These are phyloP conservation scores for Tuctoria greenei DNA, from an alignment of 176 grass and related monocot species.

Conservation along the genomic window DNA sequence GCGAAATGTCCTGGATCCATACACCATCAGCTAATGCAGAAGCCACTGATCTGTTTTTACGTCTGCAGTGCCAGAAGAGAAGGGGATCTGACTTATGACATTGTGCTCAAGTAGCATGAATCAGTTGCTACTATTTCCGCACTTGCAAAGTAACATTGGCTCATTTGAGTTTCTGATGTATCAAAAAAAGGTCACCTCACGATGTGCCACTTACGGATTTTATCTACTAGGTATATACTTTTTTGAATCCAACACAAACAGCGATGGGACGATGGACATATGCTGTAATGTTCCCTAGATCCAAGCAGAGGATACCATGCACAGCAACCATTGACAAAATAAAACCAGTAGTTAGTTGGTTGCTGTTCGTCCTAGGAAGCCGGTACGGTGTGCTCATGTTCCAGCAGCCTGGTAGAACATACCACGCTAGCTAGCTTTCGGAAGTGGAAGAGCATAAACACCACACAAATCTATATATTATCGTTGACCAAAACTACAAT, in stretches of 20 bases:
- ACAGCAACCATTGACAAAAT: background rate
- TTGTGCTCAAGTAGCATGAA: background rate
- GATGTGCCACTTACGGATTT: background rate
- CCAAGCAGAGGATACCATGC: background rate
- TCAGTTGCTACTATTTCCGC: background rate
- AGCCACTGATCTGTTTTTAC: too few species aligned
- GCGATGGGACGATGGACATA: background rate
- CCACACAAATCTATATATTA: background rate
- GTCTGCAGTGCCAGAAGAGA: too few species aligned
- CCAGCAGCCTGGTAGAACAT: background rate
- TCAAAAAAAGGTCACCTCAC: background rate
- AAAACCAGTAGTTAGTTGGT: background rate
- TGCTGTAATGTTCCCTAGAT: background rate
- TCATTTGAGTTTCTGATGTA: background rate
- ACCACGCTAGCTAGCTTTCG: background rate
- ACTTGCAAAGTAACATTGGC: background rate
- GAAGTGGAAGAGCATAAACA: conserved; percentile 17
- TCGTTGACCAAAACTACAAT: conserved; percentile 25
- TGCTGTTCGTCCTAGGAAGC: background rate
- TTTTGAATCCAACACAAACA: background rate
- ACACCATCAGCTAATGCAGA: too few species aligned
- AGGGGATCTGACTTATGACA: too few species aligned
- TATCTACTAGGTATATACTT: background rate
- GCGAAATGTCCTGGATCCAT: too few species aligned
- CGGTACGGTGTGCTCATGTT: background rate